Evolutionary conservation across 768 basidiomycete genomes (phyloP).

Genomic region (Steccherinum ochraceum): DNA sequence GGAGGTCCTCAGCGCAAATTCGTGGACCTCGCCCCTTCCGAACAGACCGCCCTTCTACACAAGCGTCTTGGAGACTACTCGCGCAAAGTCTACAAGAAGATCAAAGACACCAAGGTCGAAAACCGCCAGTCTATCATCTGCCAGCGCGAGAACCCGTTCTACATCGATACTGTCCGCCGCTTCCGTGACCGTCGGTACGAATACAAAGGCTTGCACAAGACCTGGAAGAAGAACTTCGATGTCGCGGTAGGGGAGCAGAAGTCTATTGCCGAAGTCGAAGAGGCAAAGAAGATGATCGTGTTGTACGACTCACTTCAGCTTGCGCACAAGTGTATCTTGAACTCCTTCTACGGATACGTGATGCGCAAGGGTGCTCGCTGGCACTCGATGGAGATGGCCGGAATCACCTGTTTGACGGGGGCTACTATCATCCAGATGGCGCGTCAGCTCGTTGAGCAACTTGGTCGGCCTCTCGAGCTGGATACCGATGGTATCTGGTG

Average conservation of each 20-base stretch:
- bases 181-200: conserved; percentile 98
- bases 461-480: conserved; percentile 92
- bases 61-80: conserved; percentile 99
- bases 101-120: conserved; percentile 94
- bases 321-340: conserved; percentile 98
- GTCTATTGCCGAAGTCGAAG: conserved; percentile 82
- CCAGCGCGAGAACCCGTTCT: conserved; percentile 97
- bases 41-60: conserved; percentile 89
- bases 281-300: conserved; percentile 99
- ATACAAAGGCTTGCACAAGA: conserved; percentile 97
- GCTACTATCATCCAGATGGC: conserved; percentile 99
- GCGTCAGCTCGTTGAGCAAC: conserved; percentile 92
- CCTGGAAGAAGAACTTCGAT: conserved; percentile 99
- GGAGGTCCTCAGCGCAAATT: conserved; percentile 75
- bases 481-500: conserved; percentile 99
- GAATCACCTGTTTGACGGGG: conserved; percentile 96
- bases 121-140: conserved; percentile 93
- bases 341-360: conserved; percentile 99
- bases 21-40: conserved; percentile 70
- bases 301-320: conserved; percentile 97
- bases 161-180: conserved; percentile 94
- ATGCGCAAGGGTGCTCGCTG: conserved; percentile 99
- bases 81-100: conserved; percentile 97
- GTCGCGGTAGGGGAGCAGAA: conserved; percentile 57
- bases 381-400: conserved; percentile 99